Conservation (phyloP, 345 rosid species). For the Capsella bursapastoris region DNA sequence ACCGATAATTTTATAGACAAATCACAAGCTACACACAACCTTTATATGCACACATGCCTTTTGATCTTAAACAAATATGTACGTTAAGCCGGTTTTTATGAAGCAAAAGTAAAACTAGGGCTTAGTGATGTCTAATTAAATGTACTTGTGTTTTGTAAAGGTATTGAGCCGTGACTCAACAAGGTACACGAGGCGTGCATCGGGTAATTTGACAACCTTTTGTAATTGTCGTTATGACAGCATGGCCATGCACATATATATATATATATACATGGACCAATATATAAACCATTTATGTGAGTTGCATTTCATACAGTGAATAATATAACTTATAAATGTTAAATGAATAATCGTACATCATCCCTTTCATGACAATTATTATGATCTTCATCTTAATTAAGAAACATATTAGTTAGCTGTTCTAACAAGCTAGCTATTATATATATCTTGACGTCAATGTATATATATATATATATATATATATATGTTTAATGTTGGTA, state of each 20-base stretch:
- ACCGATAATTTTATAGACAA: not conserved
- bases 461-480: constrained; percentile 2
- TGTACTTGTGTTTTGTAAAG: constrained; percentile 26
- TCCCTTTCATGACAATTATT: not conserved
- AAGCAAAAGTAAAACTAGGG: constrained; percentile 22
- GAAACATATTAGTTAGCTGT: constrained; percentile 20
- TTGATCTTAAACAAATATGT: not conserved
- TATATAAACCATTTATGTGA: constrained; percentile 4
- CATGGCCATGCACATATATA: constrained; percentile 34
- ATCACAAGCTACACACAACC: not conserved
- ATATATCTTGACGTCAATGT: constrained; percentile 28
- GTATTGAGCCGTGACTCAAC: constrained; percentile 23
- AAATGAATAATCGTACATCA: not conserved
- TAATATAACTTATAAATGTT: not conserved
- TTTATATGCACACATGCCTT: not conserved
- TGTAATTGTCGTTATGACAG: constrained; percentile 33
- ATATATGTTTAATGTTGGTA: constrained; percentile 9
- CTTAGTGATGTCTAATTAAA: constrained; percentile 34
- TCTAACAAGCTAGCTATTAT: constrained; percentile 32
- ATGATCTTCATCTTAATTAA: no score
- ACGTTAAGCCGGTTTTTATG: not conserved
- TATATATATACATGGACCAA: constrained; percentile 22
- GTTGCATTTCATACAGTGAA: not conserved
- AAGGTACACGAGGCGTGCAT: constrained; percentile 40
- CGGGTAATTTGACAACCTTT: constrained; percentile 37